Conservation (phyloP, 345 rosid species). For the Camelina neglecta region DNA sequence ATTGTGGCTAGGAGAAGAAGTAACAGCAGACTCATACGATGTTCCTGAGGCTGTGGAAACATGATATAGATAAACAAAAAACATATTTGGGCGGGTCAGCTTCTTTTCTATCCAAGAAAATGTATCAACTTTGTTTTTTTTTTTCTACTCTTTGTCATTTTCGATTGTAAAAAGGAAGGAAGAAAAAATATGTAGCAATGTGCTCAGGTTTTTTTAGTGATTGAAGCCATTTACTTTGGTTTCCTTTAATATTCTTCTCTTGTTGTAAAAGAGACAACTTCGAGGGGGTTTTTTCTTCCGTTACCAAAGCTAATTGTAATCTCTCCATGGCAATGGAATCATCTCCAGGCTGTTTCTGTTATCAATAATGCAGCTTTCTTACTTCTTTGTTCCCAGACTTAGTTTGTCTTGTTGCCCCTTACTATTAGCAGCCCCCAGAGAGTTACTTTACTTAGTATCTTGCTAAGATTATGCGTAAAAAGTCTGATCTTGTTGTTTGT, state of each 20-base stretch:
- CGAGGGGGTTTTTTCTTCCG: constrained; percentile 17
- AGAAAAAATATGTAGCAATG: constrained; percentile 39
- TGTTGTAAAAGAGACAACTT: constrained; percentile 42
- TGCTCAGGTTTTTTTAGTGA: constrained; percentile 34
- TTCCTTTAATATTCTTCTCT: constrained; percentile 26
- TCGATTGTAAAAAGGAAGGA: constrained; percentile 39
- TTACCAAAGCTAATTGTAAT: constrained; percentile 47
- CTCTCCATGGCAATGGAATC: constrained; percentile 40
- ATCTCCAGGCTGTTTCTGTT: constrained; percentile 12
- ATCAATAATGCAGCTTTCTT: constrained; percentile 42
- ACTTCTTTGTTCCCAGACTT: constrained; percentile 9
- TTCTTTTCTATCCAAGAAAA: constrained; percentile 26
- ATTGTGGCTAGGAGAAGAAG: constrained; percentile 61
- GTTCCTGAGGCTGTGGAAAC: constrained; percentile 63
- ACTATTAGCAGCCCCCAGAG: constrained; percentile 10
- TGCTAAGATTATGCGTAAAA: constrained; percentile 1
- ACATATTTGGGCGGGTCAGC: constrained; percentile 9
- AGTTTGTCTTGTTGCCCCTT: constrained; percentile 25
- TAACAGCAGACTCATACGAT: constrained; percentile 59
- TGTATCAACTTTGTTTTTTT: constrained; percentile 40
- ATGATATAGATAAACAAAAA: constrained; percentile 23
- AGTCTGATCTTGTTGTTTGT: constrained; percentile 2
- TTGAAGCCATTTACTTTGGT: constrained; percentile 37
- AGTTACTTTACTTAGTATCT: constrained; percentile 25
- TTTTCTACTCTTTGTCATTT: background rate